Percentiles rank a stretch among this genome's conserved stretches.
Conservation (phyloP, 2,329 filamentous ascomycete genomes). For the Fusarium sp. region DNA sequence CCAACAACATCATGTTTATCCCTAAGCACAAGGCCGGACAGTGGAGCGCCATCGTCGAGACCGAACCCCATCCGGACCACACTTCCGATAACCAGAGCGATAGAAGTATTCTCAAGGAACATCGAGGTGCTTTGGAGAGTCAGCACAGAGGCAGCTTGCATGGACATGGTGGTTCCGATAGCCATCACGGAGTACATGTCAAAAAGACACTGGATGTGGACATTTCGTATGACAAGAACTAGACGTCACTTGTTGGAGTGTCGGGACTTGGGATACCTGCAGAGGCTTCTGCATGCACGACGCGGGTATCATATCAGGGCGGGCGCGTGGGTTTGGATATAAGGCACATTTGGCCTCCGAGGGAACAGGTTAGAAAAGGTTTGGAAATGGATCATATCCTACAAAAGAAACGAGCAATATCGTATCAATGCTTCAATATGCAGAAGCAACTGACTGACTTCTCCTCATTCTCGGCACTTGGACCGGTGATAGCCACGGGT, state of each 20-base stretch:
- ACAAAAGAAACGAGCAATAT: neutral
- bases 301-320: neutral
- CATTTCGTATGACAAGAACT: conserved; percentile 19
- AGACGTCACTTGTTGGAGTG: neutral
- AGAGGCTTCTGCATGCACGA: neutral
- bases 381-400: neutral
- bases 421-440: neutral
- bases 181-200: neutral
- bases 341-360: neutral
- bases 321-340: neutral
- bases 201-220: conserved; percentile 22
- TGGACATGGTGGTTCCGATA: neutral
- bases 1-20: conserved; percentile 33
- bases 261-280: neutral
- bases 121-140: neutral
- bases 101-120: conserved; percentile 27
- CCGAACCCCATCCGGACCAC: conserved; percentile 13
- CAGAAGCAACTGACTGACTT: neutral
- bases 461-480: neutral
- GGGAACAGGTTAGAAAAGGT: neutral
- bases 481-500: conserved; percentile 13
- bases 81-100: conserved; percentile 29
- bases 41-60: conserved; percentile 33
- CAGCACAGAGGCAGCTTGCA: neutral
- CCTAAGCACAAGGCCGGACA: conserved; percentile 33